These are phyloP conservation scores for Boletus sp. DNA, from an alignment of 1,284 basidiomycete genomes.

Conservation along the genomic window DNA sequence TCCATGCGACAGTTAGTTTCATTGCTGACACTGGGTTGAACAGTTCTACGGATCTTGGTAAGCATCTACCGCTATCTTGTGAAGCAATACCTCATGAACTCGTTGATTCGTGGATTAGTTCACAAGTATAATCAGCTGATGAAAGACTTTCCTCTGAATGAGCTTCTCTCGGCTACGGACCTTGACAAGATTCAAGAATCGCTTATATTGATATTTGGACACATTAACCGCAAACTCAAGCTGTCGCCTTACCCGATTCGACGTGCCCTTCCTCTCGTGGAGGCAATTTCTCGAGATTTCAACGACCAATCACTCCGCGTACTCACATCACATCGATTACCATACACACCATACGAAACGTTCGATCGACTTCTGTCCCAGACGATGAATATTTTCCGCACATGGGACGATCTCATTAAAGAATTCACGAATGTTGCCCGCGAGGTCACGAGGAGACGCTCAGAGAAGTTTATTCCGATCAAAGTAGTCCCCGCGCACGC, in stretches of 20 bases:
- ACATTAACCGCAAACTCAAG: constrained; percentile 95
- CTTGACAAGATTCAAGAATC: constrained; percentile 94
- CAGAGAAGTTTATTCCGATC: constrained; percentile 97
- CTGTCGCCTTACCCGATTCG: constrained; percentile 96
- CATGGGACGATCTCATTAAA: constrained; percentile 98
- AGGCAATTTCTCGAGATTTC: constrained; percentile 97
- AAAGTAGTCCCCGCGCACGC: constrained; percentile 92
- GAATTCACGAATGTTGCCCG: constrained; percentile 98
- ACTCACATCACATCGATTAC: constrained; percentile 86
- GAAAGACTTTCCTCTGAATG: constrained; percentile 99
- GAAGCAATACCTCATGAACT: constrained; percentile 16
- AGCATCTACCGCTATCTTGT: constrained; percentile 31
- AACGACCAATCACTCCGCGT: constrained; percentile 94
- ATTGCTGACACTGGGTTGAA: constrained; percentile 97
- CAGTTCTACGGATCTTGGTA: constrained; percentile 86
- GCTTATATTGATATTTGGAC: constrained; percentile 85
- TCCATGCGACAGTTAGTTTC: constrained; percentile 97
- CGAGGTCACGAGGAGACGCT: constrained; percentile 90
- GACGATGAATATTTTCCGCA: constrained; percentile 84
- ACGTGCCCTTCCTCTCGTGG: constrained; percentile 93
- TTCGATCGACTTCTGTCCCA: constrained; percentile 87
- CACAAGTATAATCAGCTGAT: constrained; percentile 98
- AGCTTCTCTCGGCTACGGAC: constrained; percentile 94
- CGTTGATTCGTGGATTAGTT: constrained; percentile 63
- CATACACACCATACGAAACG: constrained; percentile 93